Base-by-base conservation (phyloP, 2,329 filamentous ascomycete genomes). In the Trichocomaceae sp. region DNA sequence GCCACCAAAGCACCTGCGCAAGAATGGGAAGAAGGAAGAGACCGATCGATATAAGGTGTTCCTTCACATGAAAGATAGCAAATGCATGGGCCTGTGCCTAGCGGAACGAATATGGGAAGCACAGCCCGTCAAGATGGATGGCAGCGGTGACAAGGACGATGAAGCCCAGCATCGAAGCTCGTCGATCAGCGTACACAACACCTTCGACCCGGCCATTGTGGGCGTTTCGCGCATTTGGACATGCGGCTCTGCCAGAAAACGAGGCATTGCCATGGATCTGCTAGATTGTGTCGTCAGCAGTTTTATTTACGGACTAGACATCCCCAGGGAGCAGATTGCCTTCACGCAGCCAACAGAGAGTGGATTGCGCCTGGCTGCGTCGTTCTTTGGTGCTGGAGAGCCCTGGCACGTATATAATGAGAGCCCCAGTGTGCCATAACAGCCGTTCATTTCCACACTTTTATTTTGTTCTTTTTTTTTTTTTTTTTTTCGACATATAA, bases 161-260 rank as follows among this genome's bases (percentile, higher is more conserved):
- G 49, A 33, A 29, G 5, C 7, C 3, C 26, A 29, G 31, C 53
- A 62, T 23, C 59, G 65, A 51, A 68, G 70, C 57, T 75, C 72
- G 1, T 75, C 74, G 4, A 70, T 82, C 55, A 76, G 73, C 1
- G 69, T 77, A 35, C 71, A 72, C 50, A 67, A 71, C 23, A 68
- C 72, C 46, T 61, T 71, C 5, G 66, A 75, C 23, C 69, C 74
- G 2, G 81, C 79, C 2, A 72, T 79, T n/a, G 73, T 85, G 52
- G 82, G 83, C 17, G 78, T 87, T 23, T 84, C 83, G 22, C 77
- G 84, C 29, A 83, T 87, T 60, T 87, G 84, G 84, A 83, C 81
- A 0, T 82, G 79, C 7, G 76, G 74, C 5, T 73, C 76, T 1
- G 78, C 80, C 56, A 76, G 83, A 31, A 71, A 79, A 42, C 76